A percentile compares a stretch with the other conserved stretches of the same genome.
Evolutionary conservation across 2,329 filamentous ascomycete species (phyloP).

Genomic region (Chaetomium olivaceum): DNA sequence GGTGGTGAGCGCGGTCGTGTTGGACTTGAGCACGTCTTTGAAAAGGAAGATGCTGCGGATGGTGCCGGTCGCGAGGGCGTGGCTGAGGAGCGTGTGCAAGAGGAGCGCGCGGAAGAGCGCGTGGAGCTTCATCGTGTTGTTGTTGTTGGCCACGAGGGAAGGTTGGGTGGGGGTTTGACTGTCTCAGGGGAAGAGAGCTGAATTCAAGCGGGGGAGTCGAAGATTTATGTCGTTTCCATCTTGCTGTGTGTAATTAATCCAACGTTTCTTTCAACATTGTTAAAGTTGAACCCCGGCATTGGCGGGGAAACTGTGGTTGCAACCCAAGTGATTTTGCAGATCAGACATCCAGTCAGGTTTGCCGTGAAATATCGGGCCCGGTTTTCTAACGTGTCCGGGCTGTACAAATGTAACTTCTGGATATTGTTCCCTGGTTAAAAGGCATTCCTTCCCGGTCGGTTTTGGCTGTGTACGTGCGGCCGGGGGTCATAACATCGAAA

Average conservation of each 20-base stretch:
- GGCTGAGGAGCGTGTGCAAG: not conserved
- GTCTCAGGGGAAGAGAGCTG: not conserved
- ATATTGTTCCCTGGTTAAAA: slow-evolving; percentile 2
- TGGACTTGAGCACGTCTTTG: slow-evolving; percentile 48
- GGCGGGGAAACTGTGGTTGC: not conserved
- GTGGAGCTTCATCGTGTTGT: not conserved
- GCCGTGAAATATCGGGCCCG: not conserved
- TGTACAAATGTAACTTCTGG: not conserved
- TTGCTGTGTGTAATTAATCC: not conserved
- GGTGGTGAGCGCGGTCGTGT: slow-evolving; percentile 44
- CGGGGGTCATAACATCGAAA: not conserved
- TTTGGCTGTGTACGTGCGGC: not conserved
- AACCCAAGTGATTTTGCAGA: not conserved
- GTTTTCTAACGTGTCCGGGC: not conserved
- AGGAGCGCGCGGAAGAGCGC: not conserved
- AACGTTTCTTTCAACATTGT: not conserved
- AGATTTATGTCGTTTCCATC: not conserved
- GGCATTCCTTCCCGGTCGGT: not conserved
- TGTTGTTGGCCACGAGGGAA: not conserved
- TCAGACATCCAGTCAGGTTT: not conserved
- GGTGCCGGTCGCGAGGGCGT: not conserved
- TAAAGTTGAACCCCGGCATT: not conserved
- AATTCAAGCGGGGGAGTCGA: not conserved
- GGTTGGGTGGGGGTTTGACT: not conserved
- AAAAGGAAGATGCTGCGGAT: slow-evolving; percentile 41